These are phyloP conservation scores for Breviolum minutum DNA, from an alignment of 73 alveolate species.

Conservation along the genomic window DNA sequence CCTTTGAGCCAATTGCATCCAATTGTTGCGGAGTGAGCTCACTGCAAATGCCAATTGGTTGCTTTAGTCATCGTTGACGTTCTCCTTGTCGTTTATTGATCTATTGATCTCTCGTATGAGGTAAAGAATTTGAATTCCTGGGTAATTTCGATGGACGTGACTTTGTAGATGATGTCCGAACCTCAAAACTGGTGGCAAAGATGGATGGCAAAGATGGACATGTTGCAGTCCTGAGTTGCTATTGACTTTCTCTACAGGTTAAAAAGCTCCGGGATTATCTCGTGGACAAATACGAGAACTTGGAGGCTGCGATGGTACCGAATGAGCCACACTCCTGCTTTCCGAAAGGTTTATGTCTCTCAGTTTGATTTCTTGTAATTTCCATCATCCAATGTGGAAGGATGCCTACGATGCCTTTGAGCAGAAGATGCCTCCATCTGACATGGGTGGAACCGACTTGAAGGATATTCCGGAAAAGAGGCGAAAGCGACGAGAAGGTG, in stretches of 20 bases:
- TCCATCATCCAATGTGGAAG: not conserved
- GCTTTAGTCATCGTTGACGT: not conserved
- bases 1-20: too few relatives aligned
- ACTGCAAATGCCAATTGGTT: not conserved
- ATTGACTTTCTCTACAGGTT: not conserved
- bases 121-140: conserved; percentile 79
- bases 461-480: conserved; percentile 49
- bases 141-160: conserved; percentile 69
- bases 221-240: too few relatives aligned
- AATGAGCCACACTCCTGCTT: too few relatives aligned
- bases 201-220: too few relatives aligned
- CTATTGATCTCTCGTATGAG: not conserved
- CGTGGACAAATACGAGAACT: conserved; percentile 75
- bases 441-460: conserved; percentile 84
- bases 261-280: conserved; percentile 60
- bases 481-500: conserved; percentile 77
- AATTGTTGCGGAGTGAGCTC: too few relatives aligned
- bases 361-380: too few relatives aligned
- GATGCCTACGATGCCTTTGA: conserved; percentile 80
- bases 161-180: conserved; percentile 33
- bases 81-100: too few relatives aligned
- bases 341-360: too few relatives aligned
- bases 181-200: not conserved
- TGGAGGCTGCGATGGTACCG: conserved; percentile 13
- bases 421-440: conserved; percentile 90